These are phyloP conservation scores for Carex kokanica DNA, from an alignment of 176 grass and related monocot genomes.

Conservation along the genomic window DNA sequence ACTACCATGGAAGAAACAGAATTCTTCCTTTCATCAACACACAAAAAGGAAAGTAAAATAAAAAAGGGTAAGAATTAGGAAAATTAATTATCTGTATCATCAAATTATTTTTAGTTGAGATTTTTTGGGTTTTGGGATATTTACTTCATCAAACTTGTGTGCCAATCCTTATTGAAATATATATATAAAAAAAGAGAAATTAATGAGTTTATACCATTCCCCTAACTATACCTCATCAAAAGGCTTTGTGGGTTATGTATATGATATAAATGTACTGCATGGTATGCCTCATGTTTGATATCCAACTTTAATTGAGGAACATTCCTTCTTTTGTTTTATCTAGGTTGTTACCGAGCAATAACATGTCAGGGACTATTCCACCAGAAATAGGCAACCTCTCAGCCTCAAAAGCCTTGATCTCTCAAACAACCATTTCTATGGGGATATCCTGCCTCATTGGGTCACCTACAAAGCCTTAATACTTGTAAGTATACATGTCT, in stretches of 20 bases:
- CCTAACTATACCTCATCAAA: background rate
- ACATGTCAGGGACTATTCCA: conserved; percentile 69
- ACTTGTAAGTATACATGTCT: conserved; percentile 56
- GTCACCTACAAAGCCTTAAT: conserved; percentile 70
- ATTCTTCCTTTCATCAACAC: background rate
- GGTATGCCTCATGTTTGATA: background rate
- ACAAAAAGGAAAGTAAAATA: background rate
- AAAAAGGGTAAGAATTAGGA: no score
- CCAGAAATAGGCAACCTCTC: conserved; percentile 64
- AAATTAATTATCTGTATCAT: background rate
- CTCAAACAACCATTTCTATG: conserved; percentile 66
- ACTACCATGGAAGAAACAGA: background rate
- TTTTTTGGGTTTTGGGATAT: background rate
- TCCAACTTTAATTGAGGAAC: background rate
- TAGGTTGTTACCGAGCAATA: conserved; percentile 83
- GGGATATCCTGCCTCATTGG: conserved; percentile 54
- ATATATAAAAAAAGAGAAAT: no score
- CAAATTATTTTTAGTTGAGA: background rate
- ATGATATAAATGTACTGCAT: background rate
- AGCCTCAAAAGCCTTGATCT: conserved; percentile 80
- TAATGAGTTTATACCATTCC: background rate
- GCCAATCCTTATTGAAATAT: background rate
- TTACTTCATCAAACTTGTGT: background rate
- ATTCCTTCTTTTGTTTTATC: conserved; percentile 14
- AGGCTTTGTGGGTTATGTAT: background rate